Evolutionary conservation across 192 early-diverging fungal species (phyloP), one percentile per base, ranked within the genome.

Genomic region (Mortierella hygrophila): DNA sequence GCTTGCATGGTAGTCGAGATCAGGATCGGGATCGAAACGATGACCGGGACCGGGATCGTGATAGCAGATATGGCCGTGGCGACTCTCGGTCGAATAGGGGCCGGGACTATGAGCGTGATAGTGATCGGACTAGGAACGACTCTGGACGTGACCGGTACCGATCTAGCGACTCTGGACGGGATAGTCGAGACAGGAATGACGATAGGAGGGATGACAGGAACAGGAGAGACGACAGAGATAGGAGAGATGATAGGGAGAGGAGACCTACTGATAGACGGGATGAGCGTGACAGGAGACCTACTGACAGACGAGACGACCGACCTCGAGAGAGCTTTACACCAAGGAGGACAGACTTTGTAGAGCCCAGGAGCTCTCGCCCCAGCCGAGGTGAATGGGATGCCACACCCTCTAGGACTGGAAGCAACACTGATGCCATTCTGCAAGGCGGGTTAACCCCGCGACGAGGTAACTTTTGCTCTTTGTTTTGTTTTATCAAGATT

Each of bases 351-450:
- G 84, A 81, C 10, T 75, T 81, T 57, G 16, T 70, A 40, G 84
- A 81, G 32, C 79, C 84, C 4, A 57, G 77, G n/a, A 81, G 68
- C 18, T 60, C 74, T 20, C 78, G 81, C 23, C 47, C 82, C 21
- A 87, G 76, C 38, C 72, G 84, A 69, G 85, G 89, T 68, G 89
- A 89, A 46, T 89, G 89, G 85, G 89, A 89, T 78, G 80, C 89
- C 3, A 88, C 86, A 35, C 89, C 89, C 16, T 63, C 80, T 18
- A 70, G 82, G 46, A 78, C 82, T 26, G 82, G 75, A 40, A 72
- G 82, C 29, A 81, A 74, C 75, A 89, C 89, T 10, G 82, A 87
- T 40, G 68, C 77, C 1, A 76, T 65, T 10, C 72, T 85, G 41
- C 65, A 65, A 29, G 86, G 85, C 20, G 86, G 89, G 0, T 47